phyloP scores from a whole-genome alignment of 2,329 filamentous ascomycete genomes.

The Microthyrium microscopicum region DNA sequence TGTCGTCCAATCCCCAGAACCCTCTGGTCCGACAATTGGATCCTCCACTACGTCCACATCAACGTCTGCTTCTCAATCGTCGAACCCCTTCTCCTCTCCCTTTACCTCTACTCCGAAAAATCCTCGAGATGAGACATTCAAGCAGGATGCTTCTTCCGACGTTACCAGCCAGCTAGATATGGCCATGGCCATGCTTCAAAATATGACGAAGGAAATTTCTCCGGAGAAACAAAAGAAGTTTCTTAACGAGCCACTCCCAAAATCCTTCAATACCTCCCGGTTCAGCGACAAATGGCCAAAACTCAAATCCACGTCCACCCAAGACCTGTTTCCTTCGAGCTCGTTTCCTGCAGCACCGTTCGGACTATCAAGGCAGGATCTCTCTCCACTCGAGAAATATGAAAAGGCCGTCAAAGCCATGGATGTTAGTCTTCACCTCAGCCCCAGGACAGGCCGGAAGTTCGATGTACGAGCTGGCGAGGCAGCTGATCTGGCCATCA shows the following conservation, averaged over 20 bases:
- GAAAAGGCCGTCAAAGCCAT: too few relatives aligned
- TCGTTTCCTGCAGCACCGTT: too few relatives aligned
- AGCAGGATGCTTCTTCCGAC: not conserved
- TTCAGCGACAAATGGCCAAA: too few relatives aligned
- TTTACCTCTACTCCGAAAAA: not conserved
- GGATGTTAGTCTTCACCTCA: constrained; percentile 4
- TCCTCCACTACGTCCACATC: not conserved
- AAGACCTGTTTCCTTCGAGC: too few relatives aligned
- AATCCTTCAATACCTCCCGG: too few relatives aligned
- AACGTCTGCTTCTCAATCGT: not conserved
- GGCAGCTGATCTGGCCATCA: constrained; percentile 8
- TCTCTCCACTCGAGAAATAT: constrained; percentile 1
- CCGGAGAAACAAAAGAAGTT: not conserved
- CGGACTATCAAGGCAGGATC: too few relatives aligned
- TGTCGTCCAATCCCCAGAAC: too few relatives aligned
- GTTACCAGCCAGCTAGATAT: not conserved
- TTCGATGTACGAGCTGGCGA: constrained; percentile 18
- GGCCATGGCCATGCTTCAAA: not conserved
- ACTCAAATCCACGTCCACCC: too few relatives aligned
- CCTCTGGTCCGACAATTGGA: not conserved
- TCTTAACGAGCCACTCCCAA: not conserved
- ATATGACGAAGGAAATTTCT: not conserved
- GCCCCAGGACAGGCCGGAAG: constrained; percentile 18
- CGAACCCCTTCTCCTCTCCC: not conserved
- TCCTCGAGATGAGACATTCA: too few relatives aligned